A percentile compares a stretch with the other conserved stretches of the same genome.
These are phyloP conservation scores for Alternaria brassicae DNA, from an alignment of 2,329 filamentous ascomycete species.

Conservation along the genomic window DNA sequence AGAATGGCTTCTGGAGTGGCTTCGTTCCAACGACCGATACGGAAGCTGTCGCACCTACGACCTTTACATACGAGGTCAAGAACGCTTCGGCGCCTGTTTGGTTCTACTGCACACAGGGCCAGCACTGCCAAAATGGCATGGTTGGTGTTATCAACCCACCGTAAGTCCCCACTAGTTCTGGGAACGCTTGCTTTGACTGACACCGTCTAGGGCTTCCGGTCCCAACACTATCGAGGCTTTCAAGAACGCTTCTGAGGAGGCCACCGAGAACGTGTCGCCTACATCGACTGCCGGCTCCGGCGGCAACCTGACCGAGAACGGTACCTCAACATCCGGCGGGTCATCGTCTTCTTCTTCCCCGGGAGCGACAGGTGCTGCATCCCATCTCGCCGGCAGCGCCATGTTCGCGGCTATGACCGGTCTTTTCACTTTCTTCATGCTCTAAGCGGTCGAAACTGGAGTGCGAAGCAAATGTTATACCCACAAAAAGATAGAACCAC, in stretches of 20 bases:
- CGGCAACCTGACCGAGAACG: conserved; percentile 35
- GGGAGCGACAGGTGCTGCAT: conserved; percentile 36
- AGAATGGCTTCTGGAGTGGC: conserved; percentile 49
- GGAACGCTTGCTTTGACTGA: conserved; percentile 16
- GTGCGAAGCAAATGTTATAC: conserved; percentile 21
- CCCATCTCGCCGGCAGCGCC: conserved; percentile 33
- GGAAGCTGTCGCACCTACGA: conserved; percentile 31
- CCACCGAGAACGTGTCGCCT: conserved; percentile 33
- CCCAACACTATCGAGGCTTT: conserved; percentile 34
- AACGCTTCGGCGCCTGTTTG: conserved; percentile 49
- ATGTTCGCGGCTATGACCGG: conserved; percentile 38
- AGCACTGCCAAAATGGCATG: conserved; percentile 51
- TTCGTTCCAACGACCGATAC: conserved; percentile 41
- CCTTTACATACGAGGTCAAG: conserved; percentile 45
- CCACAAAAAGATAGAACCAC: conserved; percentile 6
- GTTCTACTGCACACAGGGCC: conserved; percentile 52
- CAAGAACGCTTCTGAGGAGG: conserved; percentile 33
- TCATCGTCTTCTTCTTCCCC: conserved; percentile 10
- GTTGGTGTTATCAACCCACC: conserved; percentile 51
- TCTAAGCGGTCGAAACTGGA: conserved; percentile 27
- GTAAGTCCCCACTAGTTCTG: conserved; percentile 29
- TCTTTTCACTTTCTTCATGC: conserved; percentile 41
- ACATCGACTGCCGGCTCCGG: conserved; percentile 33
- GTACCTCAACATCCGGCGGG: conserved; percentile 20
- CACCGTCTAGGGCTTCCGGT: conserved; percentile 23